phyloP scores from a whole-genome alignment of 2,329 filamentous ascomycete genomes.

The Cordyceps tenuipes region DNA sequence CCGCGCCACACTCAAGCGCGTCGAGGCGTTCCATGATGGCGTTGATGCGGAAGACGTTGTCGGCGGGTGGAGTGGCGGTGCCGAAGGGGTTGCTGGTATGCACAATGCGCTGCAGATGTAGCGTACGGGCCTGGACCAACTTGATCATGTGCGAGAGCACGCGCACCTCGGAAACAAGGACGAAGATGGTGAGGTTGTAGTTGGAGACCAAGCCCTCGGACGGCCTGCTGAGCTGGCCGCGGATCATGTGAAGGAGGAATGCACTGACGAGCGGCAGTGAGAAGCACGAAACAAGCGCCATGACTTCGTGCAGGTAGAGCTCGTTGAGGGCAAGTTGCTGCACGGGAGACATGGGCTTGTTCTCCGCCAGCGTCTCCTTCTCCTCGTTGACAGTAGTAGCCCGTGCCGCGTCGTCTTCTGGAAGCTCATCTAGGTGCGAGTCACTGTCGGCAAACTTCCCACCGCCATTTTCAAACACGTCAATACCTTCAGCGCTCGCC shows the following conservation, averaged over 20 bases:
- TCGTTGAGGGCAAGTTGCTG: constrained; percentile 45
- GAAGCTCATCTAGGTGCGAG: constrained; percentile 32
- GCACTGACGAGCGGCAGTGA: constrained; percentile 70
- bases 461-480: constrained; percentile 30
- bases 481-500: constrained; percentile 29
- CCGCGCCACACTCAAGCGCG: constrained; percentile 49
- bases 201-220: constrained; percentile 85
- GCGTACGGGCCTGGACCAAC: constrained; percentile 68
- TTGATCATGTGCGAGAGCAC: constrained; percentile 75
- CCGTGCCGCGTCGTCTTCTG: constrained; percentile 30
- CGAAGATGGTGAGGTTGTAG: constrained; percentile 86
- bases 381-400: constrained; percentile 7
- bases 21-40: constrained; percentile 60
- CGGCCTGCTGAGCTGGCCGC: constrained; percentile 70
- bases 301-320: constrained; percentile 64
- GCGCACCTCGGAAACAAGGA: constrained; percentile 77
- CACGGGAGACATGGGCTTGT: constrained; percentile 16
- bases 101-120: constrained; percentile 72
- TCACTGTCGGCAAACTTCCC: constrained; percentile 15
- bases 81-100: constrained; percentile 37
- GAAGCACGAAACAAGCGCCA: constrained; percentile 73
- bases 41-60: constrained; percentile 36
- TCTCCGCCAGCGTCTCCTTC: constrained; percentile 14
- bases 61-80: constrained; percentile 14
- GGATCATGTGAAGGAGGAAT: constrained; percentile 73